Evolutionary conservation across 805 yeast genomes (phyloP).

Genomic region (Suhomyces pyralidae): DNA sequence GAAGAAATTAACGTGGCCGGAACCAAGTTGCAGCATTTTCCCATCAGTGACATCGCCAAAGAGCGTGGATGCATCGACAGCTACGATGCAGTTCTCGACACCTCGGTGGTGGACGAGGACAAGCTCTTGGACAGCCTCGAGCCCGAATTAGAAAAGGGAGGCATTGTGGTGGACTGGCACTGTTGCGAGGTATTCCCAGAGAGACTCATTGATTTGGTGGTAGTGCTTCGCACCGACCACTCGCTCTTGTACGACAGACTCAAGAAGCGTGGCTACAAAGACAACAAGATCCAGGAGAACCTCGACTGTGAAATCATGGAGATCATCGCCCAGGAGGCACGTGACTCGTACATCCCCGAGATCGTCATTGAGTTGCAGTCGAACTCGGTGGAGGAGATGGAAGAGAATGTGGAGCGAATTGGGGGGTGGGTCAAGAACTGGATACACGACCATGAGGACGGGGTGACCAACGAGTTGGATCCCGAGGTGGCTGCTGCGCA

Average conservation of each 20-base stretch:
- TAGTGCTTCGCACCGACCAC: conserved; percentile 81
- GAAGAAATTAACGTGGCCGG: conserved; percentile 21
- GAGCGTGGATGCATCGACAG: conserved; percentile 75
- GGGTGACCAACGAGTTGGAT: conserved; percentile 30
- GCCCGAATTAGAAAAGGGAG: conserved; percentile 78
- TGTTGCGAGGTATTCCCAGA: conserved; percentile 95
- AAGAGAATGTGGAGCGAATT: conserved; percentile 76
- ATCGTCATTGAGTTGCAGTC: conserved; percentile 79
- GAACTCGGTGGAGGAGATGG: conserved; percentile 71
- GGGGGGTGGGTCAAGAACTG: conserved; percentile 73
- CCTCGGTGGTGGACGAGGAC: conserved; percentile 91
- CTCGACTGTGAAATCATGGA: conserved; percentile 97
- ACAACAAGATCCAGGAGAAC: conserved; percentile 83
- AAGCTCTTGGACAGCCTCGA: conserved; percentile 78
- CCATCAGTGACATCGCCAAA: conserved; percentile 80
- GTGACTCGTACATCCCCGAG: conserved; percentile 73
- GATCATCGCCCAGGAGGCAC: conserved; percentile 81
- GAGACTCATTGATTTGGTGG: conserved; percentile 84
- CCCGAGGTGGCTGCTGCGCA: conserved; percentile 12
- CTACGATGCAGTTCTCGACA: conserved; percentile 79
- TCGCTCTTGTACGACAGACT: conserved; percentile 71
- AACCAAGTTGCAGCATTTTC: conserved; percentile 47
- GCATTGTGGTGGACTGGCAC: conserved; percentile 93
- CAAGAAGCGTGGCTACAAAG: conserved; percentile 70
- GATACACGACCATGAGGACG: conserved; percentile 49